Percentiles rank a stretch among this genome's conserved stretches.
These are phyloP conservation scores for Sarocladium strictum DNA, from an alignment of 2,329 filamentous ascomycete species.

Conservation along the genomic window DNA sequence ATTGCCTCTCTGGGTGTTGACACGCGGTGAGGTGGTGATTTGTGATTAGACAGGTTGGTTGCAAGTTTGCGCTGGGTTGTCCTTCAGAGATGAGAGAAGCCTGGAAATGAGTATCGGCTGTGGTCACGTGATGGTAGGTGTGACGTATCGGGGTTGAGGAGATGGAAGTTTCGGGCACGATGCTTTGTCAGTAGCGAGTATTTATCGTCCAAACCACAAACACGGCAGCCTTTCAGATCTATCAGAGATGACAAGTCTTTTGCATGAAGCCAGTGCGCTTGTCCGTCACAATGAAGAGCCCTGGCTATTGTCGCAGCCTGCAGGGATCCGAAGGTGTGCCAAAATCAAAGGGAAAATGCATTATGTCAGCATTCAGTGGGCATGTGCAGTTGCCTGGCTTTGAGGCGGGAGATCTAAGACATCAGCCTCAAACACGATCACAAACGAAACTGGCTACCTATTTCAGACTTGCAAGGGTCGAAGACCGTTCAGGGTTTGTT, in stretches of 20 bases:
- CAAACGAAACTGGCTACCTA: no score
- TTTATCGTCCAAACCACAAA: background rate
- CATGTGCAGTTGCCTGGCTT: background rate
- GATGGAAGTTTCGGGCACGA: slow-evolving; percentile 7
- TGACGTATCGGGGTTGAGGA: slow-evolving; percentile 2
- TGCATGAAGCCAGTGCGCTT: no score
- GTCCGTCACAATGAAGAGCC: no score
- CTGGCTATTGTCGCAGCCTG: background rate
- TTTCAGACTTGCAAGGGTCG: background rate
- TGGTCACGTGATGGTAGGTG: slow-evolving; percentile 9
- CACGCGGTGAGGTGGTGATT: background rate
- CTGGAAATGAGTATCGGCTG: slow-evolving; percentile 1
- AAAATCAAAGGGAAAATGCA: no score
- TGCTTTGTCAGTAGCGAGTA: slow-evolving; percentile 3
- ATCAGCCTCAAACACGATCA: no score
- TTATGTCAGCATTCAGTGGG: background rate
- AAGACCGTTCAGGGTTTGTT: no score
- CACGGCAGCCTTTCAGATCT: background rate
- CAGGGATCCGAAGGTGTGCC: background rate
- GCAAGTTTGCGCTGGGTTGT: background rate
- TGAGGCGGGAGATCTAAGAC: no score
- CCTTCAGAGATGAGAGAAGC: background rate
- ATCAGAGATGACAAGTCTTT: background rate
- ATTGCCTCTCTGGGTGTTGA: background rate
- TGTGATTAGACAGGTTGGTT: background rate